A percentile compares a stretch with the other conserved stretches of the same genome.
Conservation (phyloP, 768 basidiomycete species). For the Pulveroboletus sp. region DNA sequence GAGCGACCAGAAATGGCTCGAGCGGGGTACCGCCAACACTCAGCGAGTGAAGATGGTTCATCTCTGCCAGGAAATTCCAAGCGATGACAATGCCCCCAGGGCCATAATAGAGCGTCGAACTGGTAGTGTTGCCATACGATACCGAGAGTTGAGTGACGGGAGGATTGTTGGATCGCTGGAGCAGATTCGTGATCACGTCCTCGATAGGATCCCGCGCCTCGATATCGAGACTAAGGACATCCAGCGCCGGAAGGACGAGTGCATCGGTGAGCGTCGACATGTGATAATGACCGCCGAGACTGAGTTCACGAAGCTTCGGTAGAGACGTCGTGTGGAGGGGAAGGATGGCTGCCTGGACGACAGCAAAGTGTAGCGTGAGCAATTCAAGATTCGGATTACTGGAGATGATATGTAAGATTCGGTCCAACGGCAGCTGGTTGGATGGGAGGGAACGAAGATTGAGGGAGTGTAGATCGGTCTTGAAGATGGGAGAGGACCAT, state of each 20-base stretch:
- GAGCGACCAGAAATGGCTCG: slow-evolving; percentile 56
- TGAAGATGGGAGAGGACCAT: slow-evolving; percentile 72
- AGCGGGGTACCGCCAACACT: slow-evolving; percentile 62
- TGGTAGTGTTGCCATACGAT: slow-evolving; percentile 45
- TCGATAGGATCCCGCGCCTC: slow-evolving; percentile 74
- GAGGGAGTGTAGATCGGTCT: slow-evolving; percentile 51
- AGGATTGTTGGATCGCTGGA: slow-evolving; percentile 57
- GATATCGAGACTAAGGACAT: slow-evolving; percentile 61
- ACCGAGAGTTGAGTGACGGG: slow-evolving; percentile 57
- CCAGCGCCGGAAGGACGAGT: slow-evolving; percentile 54
- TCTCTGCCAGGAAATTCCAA: slow-evolving; percentile 63
- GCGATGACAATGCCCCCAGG: slow-evolving; percentile 55
- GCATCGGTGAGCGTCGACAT: slow-evolving; percentile 59
- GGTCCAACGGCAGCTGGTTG: slow-evolving; percentile 59
- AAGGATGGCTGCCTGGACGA: slow-evolving; percentile 58
- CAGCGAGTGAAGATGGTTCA: slow-evolving; percentile 55
- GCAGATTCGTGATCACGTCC: slow-evolving; percentile 59
- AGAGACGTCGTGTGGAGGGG: slow-evolving; percentile 55
- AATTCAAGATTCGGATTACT: slow-evolving; percentile 54
- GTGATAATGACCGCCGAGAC: slow-evolving; percentile 63
- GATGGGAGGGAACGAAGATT: slow-evolving; percentile 64
- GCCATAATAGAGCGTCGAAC: slow-evolving; percentile 52
- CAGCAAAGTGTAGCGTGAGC: slow-evolving; percentile 59
- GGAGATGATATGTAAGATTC: slow-evolving; percentile 60
- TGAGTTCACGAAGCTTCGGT: slow-evolving; percentile 49